phyloP scores from a whole-genome alignment of 331 rosid genomes.

The Rhamnella rubrinervis region DNA sequence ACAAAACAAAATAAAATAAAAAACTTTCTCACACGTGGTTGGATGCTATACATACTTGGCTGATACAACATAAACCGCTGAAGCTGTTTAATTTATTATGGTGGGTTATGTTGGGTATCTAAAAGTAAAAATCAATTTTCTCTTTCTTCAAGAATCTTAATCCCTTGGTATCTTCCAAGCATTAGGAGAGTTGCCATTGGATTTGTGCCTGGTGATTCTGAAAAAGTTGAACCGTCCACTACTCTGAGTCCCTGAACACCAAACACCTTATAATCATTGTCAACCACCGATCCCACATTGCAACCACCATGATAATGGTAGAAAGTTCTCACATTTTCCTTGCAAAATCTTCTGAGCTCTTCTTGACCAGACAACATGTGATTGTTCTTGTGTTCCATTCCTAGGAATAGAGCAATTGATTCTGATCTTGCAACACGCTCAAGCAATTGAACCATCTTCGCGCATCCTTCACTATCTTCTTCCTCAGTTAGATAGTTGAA shows the following conservation, averaged over 20 bases:
- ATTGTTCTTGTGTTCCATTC: conserved; percentile 33
- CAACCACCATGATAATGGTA: conserved; percentile 83
- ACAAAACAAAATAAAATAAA: too few relatives aligned
- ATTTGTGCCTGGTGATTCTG: conserved; percentile 76
- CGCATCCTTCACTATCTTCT: conserved; percentile 49
- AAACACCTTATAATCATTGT: conserved; percentile 45
- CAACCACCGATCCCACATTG: conserved; percentile 57
- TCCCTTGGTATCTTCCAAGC: conserved; percentile 85
- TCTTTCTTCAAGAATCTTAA: conserved; percentile 53
- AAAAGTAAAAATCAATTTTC: not conserved
- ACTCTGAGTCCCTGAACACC: conserved; percentile 54
- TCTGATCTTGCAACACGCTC: conserved; percentile 47
- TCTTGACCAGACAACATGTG: conserved; percentile 32
- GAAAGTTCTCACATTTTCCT: conserved; percentile 52
- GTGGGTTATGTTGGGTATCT: conserved; percentile 15
- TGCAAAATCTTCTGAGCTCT: conserved; percentile 47
- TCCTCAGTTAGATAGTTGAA: conserved; percentile 67
- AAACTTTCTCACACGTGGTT: too few relatives aligned
- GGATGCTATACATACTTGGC: too few relatives aligned
- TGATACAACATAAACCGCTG: too few relatives aligned
- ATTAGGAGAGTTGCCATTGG: conserved; percentile 79
- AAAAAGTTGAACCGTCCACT: conserved; percentile 70
- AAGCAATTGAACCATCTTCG: conserved; percentile 58
- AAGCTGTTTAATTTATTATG: not conserved
- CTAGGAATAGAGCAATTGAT: conserved; percentile 52